Evolutionary conservation across 169 alveolate species (phyloP), one percentile per base, ranked within the genome.

Genomic region (Hepatocystis sp.): DNA sequence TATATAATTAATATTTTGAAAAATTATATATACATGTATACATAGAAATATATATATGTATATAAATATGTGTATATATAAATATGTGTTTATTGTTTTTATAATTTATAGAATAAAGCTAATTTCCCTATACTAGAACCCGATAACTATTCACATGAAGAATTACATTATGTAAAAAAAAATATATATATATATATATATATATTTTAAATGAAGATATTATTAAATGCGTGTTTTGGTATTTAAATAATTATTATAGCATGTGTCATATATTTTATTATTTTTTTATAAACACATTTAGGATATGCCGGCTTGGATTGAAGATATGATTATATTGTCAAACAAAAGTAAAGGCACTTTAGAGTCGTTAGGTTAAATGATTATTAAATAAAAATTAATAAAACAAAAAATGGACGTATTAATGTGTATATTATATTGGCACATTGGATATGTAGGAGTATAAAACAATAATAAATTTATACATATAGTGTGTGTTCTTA

Each of bases 221-320:
- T 23, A 7, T 19, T 52, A 8, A 4, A 23, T 52, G 8, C 36
- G 15, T 52, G 8, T 52, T 19, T 52, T 52, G 8, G 8, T 23
- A 10, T 52, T 19, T 52, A n/a, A n/a, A n/a, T n/a, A n/a, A n/a
- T n/a, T n/a, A n/a, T n/a, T n/a, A n/a, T n/a, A n/a, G n/a, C n/a
- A n/a, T n/a, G n/a, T 28, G n/a, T 27, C 19, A 47, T 19, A 28
- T 42, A 2, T 30, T 44, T 63, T 76, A 13, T 15, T 17, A n/a
- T 4, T 2, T 7, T 8, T 36, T 25, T 28, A 7, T 47, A 11
- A n/a, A 47, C n/a, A 47, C 4, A 23, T 52, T 51, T 76, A 76
- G 88, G 78, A 76, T n/a, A 32, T 44, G 11, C 88, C 88, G 2
- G 78, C 76, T 23, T 76, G 88, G 88, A 58, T 76, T 25, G 63